Conservation (phyloP, 495 filamentous ascomycete genomes). For the Oidiodendron maius region DNA sequence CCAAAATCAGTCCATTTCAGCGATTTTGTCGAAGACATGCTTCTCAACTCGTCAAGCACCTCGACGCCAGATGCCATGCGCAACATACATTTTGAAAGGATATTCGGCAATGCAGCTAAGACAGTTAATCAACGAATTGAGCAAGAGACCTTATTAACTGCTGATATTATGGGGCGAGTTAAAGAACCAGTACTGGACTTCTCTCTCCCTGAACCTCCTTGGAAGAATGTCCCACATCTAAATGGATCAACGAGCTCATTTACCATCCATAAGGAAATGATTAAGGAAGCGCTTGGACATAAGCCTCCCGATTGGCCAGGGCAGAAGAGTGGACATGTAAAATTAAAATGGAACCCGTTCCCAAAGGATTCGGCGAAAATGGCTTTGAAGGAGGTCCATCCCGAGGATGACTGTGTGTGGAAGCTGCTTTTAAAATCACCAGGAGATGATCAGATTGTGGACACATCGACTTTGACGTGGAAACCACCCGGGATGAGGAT, state of each 20-base stretch:
- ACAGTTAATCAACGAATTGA: slow-evolving; percentile 38
- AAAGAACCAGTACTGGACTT: slow-evolving; percentile 57
- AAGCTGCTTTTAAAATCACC: slow-evolving; percentile 21
- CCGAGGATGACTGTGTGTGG: slow-evolving; percentile 19
- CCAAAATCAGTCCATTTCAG: slow-evolving; percentile 33
- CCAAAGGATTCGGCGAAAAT: slow-evolving; percentile 26
- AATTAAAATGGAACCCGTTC: slow-evolving; percentile 44
- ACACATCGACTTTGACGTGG: slow-evolving; percentile 31
- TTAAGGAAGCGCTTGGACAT: slow-evolving; percentile 2
- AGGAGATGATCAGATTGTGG: slow-evolving; percentile 23
- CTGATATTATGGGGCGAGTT: slow-evolving; percentile 50
- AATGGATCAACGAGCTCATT: neutral
- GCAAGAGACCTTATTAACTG: slow-evolving; percentile 57
- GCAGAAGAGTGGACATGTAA: slow-evolving; percentile 32
- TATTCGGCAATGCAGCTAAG: slow-evolving; percentile 23
- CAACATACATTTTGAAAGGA: slow-evolving; percentile 35
- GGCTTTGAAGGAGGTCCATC: slow-evolving; percentile 26
- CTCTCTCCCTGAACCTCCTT: slow-evolving; percentile 47
- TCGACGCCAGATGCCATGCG: slow-evolving; percentile 34
- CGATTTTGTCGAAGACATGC: slow-evolving; percentile 22
- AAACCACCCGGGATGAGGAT: slow-evolving; percentile 48
- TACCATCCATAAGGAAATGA: slow-evolving; percentile 7
- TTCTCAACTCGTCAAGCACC: slow-evolving; percentile 9
- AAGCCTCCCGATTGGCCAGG: slow-evolving; percentile 29
- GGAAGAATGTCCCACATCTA: slow-evolving; percentile 31